A percentile compares a stretch with the other conserved stretches of the same genome.
Evolutionary conservation across 495 filamentous ascomycete genomes (phyloP).

Genomic region (Penicillium waksmanii): DNA sequence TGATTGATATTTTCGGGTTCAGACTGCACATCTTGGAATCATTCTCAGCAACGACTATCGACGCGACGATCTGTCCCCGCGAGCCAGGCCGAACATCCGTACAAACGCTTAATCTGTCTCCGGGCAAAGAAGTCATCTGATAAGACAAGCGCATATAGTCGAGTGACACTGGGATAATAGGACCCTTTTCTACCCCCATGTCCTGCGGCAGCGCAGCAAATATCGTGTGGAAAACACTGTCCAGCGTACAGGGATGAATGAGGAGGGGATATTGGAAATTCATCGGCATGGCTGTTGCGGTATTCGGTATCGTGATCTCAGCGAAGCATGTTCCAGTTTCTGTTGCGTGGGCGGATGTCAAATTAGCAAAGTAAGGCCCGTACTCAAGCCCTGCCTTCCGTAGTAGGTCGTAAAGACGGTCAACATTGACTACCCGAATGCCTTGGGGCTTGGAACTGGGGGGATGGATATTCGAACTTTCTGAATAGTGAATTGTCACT

Average conservation of each 20-base stretch:
- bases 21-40: neutral
- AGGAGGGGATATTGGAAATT: slow-evolving; percentile 44
- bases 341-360: slow-evolving; percentile 25
- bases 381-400: slow-evolving; percentile 37
- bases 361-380: slow-evolving; percentile 38
- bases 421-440: slow-evolving; percentile 24
- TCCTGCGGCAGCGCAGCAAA: slow-evolving; percentile 23
- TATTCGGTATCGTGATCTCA: slow-evolving; percentile 47
- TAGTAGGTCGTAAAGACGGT: slow-evolving; percentile 36
- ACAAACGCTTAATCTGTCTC: slow-evolving; percentile 21
- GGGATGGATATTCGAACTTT: neutral
- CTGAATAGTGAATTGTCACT: neutral
- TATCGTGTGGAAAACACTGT: slow-evolving; percentile 46
- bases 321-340: slow-evolving; percentile 29
- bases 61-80: slow-evolving; percentile 14
- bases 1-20: slow-evolving; percentile 18
- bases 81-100: slow-evolving; percentile 12
- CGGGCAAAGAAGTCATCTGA: slow-evolving; percentile 16
- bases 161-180: slow-evolving; percentile 34
- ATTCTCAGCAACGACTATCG: slow-evolving; percentile 14
- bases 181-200: slow-evolving; percentile 13
- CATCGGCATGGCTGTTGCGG: slow-evolving; percentile 49
- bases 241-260: slow-evolving; percentile 50
- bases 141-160: slow-evolving; percentile 29
- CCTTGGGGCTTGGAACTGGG: slow-evolving; percentile 10